Percentiles rank a stretch among this genome's conserved stretches.
phyloP scores from a whole-genome alignment of 257 asterid species.

The Handroanthus guayacan region DNA sequence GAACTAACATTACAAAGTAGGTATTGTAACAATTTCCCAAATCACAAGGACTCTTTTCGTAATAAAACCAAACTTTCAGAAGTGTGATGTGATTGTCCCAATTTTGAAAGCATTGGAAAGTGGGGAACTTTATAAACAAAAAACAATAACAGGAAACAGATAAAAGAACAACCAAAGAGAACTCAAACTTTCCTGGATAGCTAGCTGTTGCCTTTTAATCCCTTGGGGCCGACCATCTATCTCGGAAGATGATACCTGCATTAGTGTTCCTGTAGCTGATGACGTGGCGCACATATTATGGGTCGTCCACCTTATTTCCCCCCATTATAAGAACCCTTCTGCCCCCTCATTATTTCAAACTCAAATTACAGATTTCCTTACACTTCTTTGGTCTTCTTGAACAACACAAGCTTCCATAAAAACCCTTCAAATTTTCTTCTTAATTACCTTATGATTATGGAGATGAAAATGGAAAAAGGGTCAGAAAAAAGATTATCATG shows the following conservation, averaged over 20 bases:
- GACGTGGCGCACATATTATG: conserved; percentile 41
- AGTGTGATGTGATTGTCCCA: no score
- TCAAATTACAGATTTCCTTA: neutral
- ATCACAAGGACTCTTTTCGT: no score
- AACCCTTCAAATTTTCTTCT: neutral
- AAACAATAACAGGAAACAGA: neutral
- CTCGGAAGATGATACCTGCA: conserved; percentile 45
- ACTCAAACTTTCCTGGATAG: conserved; percentile 21
- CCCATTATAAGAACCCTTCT: conserved; percentile 49
- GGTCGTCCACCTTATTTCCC: neutral
- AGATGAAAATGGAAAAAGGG: conserved; percentile 6
- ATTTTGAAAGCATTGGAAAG: neutral
- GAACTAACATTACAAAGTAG: no score
- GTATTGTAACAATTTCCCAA: no score
- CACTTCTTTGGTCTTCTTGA: no score
- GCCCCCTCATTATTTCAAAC: conserved; percentile 32
- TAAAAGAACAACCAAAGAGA: neutral
- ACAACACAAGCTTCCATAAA: neutral
- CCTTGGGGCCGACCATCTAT: conserved; percentile 52
- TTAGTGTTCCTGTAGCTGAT: conserved; percentile 37
- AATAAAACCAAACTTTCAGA: no score
- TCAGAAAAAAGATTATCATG: conserved; percentile 43
- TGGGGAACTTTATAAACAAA: neutral
- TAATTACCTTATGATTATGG: neutral
- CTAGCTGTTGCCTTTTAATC: conserved; percentile 11